Evolutionary conservation across 2,329 filamentous ascomycete species (phyloP).

Genomic region (Thermochaetoides dissita): DNA sequence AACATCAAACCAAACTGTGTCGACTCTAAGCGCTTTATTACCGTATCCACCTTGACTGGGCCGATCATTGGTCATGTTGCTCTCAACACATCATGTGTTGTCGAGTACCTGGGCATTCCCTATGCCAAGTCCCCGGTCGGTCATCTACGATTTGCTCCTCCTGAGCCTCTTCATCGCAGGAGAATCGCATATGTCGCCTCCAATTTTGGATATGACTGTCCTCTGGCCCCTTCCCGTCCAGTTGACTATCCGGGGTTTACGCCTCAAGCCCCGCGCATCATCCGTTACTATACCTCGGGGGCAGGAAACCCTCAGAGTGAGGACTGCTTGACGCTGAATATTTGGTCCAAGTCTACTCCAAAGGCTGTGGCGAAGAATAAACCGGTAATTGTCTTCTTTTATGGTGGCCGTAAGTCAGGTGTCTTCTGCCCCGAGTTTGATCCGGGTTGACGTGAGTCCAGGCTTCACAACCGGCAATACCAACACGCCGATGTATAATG

Average conservation of each 20-base stretch:
- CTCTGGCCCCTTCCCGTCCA: slow-evolving; percentile 8
- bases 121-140: slow-evolving; percentile 17
- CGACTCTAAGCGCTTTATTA: not conserved
- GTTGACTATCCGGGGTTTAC: slow-evolving; percentile 15
- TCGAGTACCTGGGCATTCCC: slow-evolving; percentile 20
- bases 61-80: slow-evolving; percentile 21
- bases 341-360: slow-evolving; percentile 18
- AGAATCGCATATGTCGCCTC: slow-evolving; percentile 7
- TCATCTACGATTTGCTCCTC: slow-evolving; percentile 15
- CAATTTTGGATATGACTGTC: slow-evolving; percentile 16
- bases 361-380: slow-evolving; percentile 1
- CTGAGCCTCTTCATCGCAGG: slow-evolving; percentile 4
- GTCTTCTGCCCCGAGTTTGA: not conserved
- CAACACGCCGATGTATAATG: slow-evolving; percentile 16
- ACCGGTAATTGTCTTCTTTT: slow-evolving; percentile 14
- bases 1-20: no score
- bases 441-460: not conserved
- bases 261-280: slow-evolving; percentile 17
- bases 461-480: slow-evolving; percentile 16
- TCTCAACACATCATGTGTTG: slow-evolving; percentile 18
- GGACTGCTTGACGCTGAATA: slow-evolving; percentile 15
- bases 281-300: slow-evolving; percentile 19
- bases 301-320: slow-evolving; percentile 9
- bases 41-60: slow-evolving; percentile 19
- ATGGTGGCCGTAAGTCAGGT: slow-evolving; percentile 15